Percentiles rank a stretch among this genome's conserved stretches.
These are phyloP conservation scores for Ophiostoma triangulosporum DNA, from an alignment of 2,329 filamentous ascomycete species.

Conservation along the genomic window DNA sequence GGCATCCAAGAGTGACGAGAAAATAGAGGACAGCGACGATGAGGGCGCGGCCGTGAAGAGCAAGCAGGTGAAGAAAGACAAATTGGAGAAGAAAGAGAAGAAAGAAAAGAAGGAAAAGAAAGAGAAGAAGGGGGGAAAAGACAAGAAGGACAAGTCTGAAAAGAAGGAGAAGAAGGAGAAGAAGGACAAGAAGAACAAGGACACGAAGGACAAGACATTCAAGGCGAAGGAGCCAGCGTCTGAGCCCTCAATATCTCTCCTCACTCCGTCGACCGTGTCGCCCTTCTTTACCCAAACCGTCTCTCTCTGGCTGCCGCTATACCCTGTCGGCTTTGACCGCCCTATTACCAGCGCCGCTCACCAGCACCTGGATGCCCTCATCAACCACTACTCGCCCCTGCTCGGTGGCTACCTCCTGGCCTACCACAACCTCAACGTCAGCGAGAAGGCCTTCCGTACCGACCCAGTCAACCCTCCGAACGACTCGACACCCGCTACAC, in stretches of 20 bases:
- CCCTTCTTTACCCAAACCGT: constrained; percentile 70
- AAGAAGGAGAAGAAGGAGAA: not conserved
- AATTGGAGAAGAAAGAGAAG: not conserved
- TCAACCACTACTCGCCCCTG: constrained; percentile 63
- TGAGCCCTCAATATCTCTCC: not conserved
- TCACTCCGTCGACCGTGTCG: constrained; percentile 24
- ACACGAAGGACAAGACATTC: not conserved
- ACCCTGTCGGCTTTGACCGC: constrained; percentile 54
- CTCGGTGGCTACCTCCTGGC: constrained; percentile 62
- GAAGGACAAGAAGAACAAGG: not conserved
- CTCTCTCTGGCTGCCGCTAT: constrained; percentile 67
- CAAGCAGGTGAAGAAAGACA: not conserved
- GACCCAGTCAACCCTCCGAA: constrained; percentile 29
- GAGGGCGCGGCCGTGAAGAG: not conserved
- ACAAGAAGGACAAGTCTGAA: constrained; percentile 1
- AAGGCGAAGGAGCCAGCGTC: not conserved
- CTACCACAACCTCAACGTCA: constrained; percentile 56
- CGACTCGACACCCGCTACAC: constrained; percentile 30
- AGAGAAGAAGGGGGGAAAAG: constrained; percentile 4
- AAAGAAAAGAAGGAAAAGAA: constrained; percentile 1
- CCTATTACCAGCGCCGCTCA: constrained; percentile 58
- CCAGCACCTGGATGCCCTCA: constrained; percentile 60
- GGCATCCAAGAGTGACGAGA: not conserved
- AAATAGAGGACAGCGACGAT: not conserved
- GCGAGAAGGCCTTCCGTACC: constrained; percentile 40